Evolutionary conservation across 1,139 yeast species (phyloP).

Genomic region (Candida anutae): DNA sequence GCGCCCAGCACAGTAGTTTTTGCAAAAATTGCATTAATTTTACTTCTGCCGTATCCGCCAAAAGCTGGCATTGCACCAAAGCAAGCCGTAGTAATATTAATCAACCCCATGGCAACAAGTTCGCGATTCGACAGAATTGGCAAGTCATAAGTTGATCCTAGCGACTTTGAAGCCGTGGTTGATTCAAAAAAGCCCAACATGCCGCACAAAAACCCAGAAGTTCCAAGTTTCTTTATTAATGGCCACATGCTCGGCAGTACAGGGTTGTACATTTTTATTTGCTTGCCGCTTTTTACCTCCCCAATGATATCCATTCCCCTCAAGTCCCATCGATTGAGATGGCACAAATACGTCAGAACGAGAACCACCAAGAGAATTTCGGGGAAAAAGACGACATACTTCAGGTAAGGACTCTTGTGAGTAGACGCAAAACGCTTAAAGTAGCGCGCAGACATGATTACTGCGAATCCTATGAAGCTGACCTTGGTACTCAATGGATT

Average conservation of each 20-base stretch:
- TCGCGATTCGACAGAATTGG: constrained; percentile 73
- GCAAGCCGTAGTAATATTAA: constrained; percentile 58
- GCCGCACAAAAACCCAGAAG: constrained; percentile 69
- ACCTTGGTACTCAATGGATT: constrained; percentile 47
- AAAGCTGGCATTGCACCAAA: constrained; percentile 86
- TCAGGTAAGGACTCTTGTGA: constrained; percentile 9
- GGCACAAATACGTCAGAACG: constrained; percentile 52
- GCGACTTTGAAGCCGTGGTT: constrained; percentile 83
- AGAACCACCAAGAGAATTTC: constrained; percentile 76
- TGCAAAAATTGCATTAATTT: constrained; percentile 80
- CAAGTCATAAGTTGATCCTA: constrained; percentile 56
- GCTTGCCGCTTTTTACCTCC: constrained; percentile 33
- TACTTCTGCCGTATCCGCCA: constrained; percentile 95
- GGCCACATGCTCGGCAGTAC: constrained; percentile 18
- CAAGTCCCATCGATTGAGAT: constrained; percentile 44
- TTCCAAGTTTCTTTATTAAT: constrained; percentile 36
- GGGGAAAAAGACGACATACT: constrained; percentile 53
- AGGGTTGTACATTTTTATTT: constrained; percentile 27
- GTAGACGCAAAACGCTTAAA: constrained; percentile 30
- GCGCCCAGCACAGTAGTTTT: constrained; percentile 78
- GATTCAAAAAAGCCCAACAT: constrained; percentile 90
- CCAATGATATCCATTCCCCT: constrained; percentile 68
- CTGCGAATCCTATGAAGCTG: constrained; percentile 40
- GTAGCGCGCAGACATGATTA: constrained; percentile 32
- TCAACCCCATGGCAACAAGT: constrained; percentile 72